Evolutionary conservation across 2,329 filamentous ascomycete genomes (phyloP), one percentile per base, ranked within the genome.

Genomic region (Exophiala oligosperma): DNA sequence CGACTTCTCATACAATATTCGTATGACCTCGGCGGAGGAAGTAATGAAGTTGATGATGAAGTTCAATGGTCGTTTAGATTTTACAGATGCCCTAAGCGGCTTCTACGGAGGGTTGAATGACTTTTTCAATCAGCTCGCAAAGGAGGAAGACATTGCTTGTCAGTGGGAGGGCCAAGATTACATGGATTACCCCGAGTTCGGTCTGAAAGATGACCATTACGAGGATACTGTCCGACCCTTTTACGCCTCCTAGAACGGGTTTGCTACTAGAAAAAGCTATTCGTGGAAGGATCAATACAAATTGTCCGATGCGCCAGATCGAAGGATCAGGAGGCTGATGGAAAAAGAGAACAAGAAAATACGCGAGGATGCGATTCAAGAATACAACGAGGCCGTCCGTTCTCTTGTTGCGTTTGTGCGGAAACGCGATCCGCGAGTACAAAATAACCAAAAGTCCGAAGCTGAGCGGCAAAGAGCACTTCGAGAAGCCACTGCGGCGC

Each of bases 321-420:
- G 94, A 51, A 84, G 88, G 38, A 81, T 91, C 14, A 86, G 93
- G 52, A 84, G 94, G 32, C 69, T 91, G 40, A 96, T 97, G 87
- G 94, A 97, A 71, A 97, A 96, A 73, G 93, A 97, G 71, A 99
- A 99, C 73, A 90, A 87, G 66, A 89, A 89, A 63, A 75, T 88
- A 24, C 84, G 94, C 52, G 92, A 97, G 21, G 89, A 93, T 53
- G 91, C 86, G 2, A 84, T 89, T 9, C 84, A 88, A 55, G 90
- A 96, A 64, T 97, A 96, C 77, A 97, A 97, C 73, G 92, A 96
- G 60, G 89, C 92, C 2, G 91, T 99, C 29, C 80, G 91, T 56
- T 90, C 91, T 5, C 81, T 99, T 11, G 89, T 97, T 2, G 82
- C 86, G 1, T 97, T 97, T 73, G 89, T 93, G 14, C 87, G 91